These are phyloP conservation scores for Leccinum cinnamomeum DNA, from an alignment of 1,284 basidiomycete species.

Conservation along the genomic window DNA sequence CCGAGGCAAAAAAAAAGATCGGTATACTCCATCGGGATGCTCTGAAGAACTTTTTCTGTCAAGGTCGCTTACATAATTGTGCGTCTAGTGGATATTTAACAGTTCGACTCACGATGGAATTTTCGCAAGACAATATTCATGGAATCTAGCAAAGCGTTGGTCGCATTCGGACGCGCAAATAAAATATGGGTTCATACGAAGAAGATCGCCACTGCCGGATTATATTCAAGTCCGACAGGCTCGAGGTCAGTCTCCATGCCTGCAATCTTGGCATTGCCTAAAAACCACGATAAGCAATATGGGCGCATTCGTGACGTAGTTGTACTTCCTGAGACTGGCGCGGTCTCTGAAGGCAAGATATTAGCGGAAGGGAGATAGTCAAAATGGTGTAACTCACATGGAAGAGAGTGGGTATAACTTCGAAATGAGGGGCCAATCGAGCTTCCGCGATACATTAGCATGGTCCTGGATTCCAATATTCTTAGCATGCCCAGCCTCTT, in stretches of 20 bases:
- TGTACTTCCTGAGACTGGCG: background rate
- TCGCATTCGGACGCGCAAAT: background rate
- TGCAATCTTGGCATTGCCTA: background rate
- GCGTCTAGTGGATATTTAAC: background rate
- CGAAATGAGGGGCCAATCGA: background rate
- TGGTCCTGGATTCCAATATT: background rate
- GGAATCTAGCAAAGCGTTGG: background rate
- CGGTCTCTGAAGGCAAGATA: background rate
- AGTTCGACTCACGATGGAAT: background rate
- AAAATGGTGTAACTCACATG: background rate
- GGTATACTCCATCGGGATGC: background rate
- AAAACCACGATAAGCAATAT: background rate
- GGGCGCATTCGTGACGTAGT: background rate
- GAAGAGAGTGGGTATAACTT: background rate
- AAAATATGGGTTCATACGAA: background rate
- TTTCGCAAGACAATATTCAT: background rate
- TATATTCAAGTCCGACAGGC: background rate
- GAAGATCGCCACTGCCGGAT: background rate
- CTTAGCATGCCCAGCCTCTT: background rate
- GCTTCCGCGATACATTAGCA: background rate
- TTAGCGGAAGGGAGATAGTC: background rate
- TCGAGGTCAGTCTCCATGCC: background rate
- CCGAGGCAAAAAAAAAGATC: background rate
- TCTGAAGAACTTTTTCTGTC: background rate
- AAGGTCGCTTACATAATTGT: background rate